Percentiles rank a stretch among this genome's conserved stretches.
phyloP scores from a whole-genome alignment of 164 flowering plant species.

The Aristolochia fimbriata region DNA sequence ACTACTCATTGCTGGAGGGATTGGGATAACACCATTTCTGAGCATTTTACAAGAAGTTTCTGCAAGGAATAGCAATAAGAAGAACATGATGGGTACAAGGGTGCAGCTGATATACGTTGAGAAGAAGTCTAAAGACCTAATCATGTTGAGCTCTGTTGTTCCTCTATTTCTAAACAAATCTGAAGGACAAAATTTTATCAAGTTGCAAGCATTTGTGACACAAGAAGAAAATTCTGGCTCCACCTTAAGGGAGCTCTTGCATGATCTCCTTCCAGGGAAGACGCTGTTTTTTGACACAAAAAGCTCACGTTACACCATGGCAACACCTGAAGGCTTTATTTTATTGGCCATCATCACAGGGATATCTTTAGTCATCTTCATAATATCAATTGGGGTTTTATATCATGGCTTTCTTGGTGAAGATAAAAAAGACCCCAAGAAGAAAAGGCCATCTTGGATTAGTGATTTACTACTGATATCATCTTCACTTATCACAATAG shows the following conservation, averaged over 20 bases:
- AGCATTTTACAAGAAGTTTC: slow-evolving; percentile 65
- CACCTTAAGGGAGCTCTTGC: slow-evolving; percentile 31
- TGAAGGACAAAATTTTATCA: slow-evolving; percentile 19
- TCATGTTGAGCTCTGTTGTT: slow-evolving; percentile 38
- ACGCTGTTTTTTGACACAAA: slow-evolving; percentile 27
- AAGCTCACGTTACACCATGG: slow-evolving; percentile 20
- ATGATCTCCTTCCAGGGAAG: slow-evolving; percentile 22
- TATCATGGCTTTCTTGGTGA: slow-evolving; percentile 36
- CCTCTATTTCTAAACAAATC: slow-evolving; percentile 29
- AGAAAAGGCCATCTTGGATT: slow-evolving; percentile 50
- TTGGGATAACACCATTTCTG: slow-evolving; percentile 79
- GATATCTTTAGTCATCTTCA: slow-evolving; percentile 34
- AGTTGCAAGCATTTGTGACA: slow-evolving; percentile 63
- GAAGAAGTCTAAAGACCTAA: slow-evolving; percentile 49
- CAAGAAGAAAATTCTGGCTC: slow-evolving; percentile 34
- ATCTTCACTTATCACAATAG: slow-evolving; percentile 40
- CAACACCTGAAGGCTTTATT: slow-evolving; percentile 30
- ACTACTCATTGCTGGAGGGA: slow-evolving; percentile 70
- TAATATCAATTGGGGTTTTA: slow-evolving; percentile 30
- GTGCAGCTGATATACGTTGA: slow-evolving; percentile 47
- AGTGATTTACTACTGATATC: slow-evolving; percentile 45
- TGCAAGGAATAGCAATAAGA: slow-evolving; percentile 12
- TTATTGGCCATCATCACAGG: slow-evolving; percentile 42
- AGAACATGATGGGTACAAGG: slow-evolving; percentile 21
- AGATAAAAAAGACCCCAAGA: slow-evolving; percentile 21